These are phyloP conservation scores for Hymenoscyphus linearis DNA, from an alignment of 2,329 filamentous ascomycete genomes.

Conservation along the genomic window DNA sequence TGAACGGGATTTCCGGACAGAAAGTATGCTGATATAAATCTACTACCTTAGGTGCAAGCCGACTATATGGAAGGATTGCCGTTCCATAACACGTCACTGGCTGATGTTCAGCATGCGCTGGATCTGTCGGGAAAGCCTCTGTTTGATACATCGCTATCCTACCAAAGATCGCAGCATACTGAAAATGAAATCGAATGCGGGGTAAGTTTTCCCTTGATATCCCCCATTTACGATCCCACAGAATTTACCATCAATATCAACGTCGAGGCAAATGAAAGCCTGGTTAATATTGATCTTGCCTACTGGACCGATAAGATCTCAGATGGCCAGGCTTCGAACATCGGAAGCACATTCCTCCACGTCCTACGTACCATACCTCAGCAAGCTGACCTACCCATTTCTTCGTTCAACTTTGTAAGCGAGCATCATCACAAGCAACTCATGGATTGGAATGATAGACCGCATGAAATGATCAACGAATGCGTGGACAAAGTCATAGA, in stretches of 20 bases:
- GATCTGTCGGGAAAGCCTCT: constrained; percentile 8
- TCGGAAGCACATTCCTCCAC: constrained; percentile 35
- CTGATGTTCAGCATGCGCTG: constrained; percentile 33
- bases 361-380: constrained; percentile 31
- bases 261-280: constrained; percentile 34
- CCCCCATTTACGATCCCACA: constrained; percentile 33
- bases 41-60: constrained; percentile 23
- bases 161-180: constrained; percentile 1
- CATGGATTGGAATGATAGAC: constrained; percentile 4
- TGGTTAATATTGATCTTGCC: constrained; percentile 35
- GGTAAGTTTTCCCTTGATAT: constrained; percentile 33
- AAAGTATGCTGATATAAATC: not conserved
- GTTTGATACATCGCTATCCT: constrained; percentile 19
- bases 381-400: constrained; percentile 5
- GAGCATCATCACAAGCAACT: constrained; percentile 8
- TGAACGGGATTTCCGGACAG: not conserved
- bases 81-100: constrained; percentile 37
- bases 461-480: not conserved
- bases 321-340: constrained; percentile 36
- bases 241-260: constrained; percentile 38
- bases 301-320: constrained; percentile 39
- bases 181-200: not conserved
- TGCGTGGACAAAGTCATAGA: constrained; percentile 8
- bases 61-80: constrained; percentile 31
- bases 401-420: constrained; percentile 2